Conservation (phyloP, 2,329 filamentous ascomycete genomes). For the Cadophora gregata region DNA sequence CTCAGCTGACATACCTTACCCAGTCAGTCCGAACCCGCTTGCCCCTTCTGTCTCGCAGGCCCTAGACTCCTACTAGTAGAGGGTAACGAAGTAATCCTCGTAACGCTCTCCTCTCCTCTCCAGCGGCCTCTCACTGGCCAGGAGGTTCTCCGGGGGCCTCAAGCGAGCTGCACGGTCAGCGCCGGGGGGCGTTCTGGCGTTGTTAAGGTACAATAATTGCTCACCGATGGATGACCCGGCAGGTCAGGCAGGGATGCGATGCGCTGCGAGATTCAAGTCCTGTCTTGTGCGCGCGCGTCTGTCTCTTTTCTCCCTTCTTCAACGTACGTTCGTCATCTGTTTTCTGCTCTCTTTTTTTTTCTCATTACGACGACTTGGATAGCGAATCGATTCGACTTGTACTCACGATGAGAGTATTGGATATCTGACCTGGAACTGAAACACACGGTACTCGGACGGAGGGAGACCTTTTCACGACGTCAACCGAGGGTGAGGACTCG, state of each 20-base stretch:
- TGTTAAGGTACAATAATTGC: too few relatives aligned
- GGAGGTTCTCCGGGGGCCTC: not conserved
- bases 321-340: not conserved
- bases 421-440: not conserved
- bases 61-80: too few relatives aligned
- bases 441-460: not conserved
- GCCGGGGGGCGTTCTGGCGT: too few relatives aligned
- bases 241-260: constrained; percentile 5
- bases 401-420: not conserved
- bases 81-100: not conserved
- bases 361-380: not conserved
- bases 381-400: not conserved
- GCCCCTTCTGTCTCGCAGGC: not conserved
- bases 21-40: not conserved
- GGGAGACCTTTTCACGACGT: not conserved
- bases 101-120: too few relatives aligned
- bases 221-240: constrained; percentile 3
- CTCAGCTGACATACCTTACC: not conserved
- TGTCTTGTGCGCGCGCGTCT: not conserved
- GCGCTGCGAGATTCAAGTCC: not conserved
- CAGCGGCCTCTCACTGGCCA: not conserved
- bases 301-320: not conserved
- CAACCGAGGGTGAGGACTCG: not conserved
- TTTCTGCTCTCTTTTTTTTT: not conserved
- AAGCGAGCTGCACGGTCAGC: not conserved